Evolutionary conservation across 208 protist genomes (phyloP).

Genomic region (Trypanosoma boissoni): DNA sequence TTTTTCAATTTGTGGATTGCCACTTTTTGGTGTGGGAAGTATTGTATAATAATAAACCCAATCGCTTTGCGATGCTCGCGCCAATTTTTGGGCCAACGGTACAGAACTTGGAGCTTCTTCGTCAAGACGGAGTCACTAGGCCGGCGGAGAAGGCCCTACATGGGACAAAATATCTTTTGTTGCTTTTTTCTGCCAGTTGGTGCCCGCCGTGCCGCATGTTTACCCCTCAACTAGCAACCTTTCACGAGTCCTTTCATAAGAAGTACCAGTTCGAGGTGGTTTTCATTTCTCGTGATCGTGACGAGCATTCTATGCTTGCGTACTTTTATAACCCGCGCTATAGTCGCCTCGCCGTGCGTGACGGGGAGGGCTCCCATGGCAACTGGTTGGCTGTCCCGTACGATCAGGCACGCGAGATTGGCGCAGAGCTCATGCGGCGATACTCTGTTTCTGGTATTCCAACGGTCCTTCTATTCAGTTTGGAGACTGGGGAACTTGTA

Average conservation of each 20-base stretch:
- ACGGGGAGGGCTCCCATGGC: conserved; percentile 29
- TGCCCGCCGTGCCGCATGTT: conserved; percentile 78
- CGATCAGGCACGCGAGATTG: conserved; percentile 23
- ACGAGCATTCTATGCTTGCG: conserved; percentile 53
- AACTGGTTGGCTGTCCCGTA: conserved; percentile 62
- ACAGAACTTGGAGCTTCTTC: conserved; percentile 27
- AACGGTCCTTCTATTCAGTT: conserved; percentile 38
- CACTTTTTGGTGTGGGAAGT: no score
- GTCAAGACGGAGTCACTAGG: conserved; percentile 35
- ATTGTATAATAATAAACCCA: neutral
- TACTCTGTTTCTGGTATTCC: conserved; percentile 39
- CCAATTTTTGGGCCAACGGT: conserved; percentile 1
- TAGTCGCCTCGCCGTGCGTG: conserved; percentile 45
- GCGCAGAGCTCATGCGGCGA: conserved; percentile 19
- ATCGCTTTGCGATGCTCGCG: conserved; percentile 1
- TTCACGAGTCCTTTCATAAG: conserved; percentile 45
- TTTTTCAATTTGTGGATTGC: conserved; percentile 2
- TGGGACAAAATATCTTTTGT: conserved; percentile 45
- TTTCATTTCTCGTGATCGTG: conserved; percentile 61
- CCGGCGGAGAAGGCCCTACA: conserved; percentile 28
- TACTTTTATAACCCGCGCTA: conserved; percentile 53
- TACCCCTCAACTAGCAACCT: conserved; percentile 64
- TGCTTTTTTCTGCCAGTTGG: conserved; percentile 88
- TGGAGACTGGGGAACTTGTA: conserved; percentile 35
- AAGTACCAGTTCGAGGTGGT: conserved; percentile 55